Evolutionary conservation across 2,329 filamentous ascomycete species (phyloP), one percentile per base, ranked within the genome.

Genomic region (Chrysoporthe austroafricana): DNA sequence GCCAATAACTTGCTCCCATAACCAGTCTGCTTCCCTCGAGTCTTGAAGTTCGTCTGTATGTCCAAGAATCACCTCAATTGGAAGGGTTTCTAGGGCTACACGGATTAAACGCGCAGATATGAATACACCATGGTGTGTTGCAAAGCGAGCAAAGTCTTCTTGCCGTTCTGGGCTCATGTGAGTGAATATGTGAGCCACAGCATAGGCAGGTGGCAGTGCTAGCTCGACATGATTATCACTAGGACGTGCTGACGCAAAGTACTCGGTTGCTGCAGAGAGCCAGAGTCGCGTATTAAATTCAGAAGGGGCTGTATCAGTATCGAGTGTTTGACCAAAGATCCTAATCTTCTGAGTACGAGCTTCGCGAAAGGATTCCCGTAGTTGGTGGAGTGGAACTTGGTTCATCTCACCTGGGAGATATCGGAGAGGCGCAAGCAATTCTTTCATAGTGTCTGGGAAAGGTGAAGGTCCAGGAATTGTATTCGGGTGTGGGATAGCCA

Each of bases 141-240:
- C 32, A n/a, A 57, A 57, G 52, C 3, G 26, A n/a, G 52, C 52
- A 57, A 57, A 57, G 32, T 57, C 32, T 14, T 57, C 52, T 26
- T 57, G 52, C 14, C 52, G 32, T 7, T 36, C 21, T 13, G 32
- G 26, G 13, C 52, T 57, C 52, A 57, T 57, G 32, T 57, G 52
- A 14, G 52, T 57, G 52, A 57, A 21, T 26, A 57, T 8, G 11
- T 3, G 52, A 14, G 52, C 52, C 26, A 57, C 4, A 16, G 52
- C 52, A 36, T 57, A 36, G 52, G 52, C 52, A 57, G 52, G 26
- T 14, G 52, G 11, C 52, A 34, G 14, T 1, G 11, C 32, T 14
- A 57, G 52, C 52, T 18, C 32, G 5, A 16, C 5, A 7, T 16
- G 4, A 14, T 57, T 57, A 26, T 14, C 34, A 5, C 3, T 4